These are phyloP conservation scores for Nyssa sinensis DNA, from an alignment of 148 eudicot genomes.

Conservation along the genomic window DNA sequence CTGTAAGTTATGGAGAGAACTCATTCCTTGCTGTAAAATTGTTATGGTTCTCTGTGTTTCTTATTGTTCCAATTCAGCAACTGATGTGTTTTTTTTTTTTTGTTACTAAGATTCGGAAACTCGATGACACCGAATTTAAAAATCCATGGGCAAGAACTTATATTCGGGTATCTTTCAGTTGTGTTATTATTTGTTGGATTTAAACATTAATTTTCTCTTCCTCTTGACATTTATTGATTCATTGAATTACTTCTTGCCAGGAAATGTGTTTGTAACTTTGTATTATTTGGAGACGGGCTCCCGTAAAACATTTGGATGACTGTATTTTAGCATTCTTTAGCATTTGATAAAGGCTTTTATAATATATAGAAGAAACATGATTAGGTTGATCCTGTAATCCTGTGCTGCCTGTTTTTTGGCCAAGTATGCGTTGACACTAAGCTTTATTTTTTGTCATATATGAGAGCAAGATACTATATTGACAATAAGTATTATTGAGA, in stretches of 20 bases:
- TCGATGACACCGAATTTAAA: conserved; percentile 93
- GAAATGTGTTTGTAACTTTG: not conserved
- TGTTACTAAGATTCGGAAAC: conserved; percentile 79
- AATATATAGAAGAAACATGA: not conserved
- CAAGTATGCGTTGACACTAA: not conserved
- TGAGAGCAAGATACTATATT: not conserved
- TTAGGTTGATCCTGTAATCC: not conserved
- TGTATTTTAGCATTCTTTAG: not conserved
- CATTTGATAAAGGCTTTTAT: not conserved
- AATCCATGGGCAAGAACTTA: conserved; percentile 90
- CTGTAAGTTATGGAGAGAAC: conserved; percentile 53
- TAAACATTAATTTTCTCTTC: not conserved
- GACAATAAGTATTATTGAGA: not conserved
- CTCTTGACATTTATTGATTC: not conserved
- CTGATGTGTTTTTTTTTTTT: too few species aligned
- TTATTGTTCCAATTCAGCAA: too few species aligned
- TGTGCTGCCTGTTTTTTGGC: too few species aligned
- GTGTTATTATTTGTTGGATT: conserved; percentile 2
- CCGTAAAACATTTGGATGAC: not conserved
- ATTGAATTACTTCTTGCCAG: not conserved
- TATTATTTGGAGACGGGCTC: not conserved
- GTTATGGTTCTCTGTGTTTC: too few species aligned
- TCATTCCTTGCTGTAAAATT: not conserved
- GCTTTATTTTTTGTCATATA: not conserved
- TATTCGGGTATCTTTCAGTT: conserved; percentile 62